phyloP scores from a whole-genome alignment of 1,139 yeast genomes.

The Diutina mesorugosa region DNA sequence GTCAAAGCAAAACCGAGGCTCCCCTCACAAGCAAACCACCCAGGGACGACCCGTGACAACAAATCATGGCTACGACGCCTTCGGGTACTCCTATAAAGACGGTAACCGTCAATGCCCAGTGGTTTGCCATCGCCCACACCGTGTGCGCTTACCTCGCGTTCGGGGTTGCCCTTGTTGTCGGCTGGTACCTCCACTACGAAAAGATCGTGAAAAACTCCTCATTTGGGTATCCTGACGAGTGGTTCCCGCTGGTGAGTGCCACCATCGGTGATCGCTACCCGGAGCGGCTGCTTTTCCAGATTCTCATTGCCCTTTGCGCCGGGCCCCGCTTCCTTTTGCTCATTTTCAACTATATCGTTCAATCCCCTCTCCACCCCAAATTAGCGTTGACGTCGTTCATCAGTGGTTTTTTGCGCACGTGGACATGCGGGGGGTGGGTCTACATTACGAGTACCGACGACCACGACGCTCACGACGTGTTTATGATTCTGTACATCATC shows the following conservation, averaged over 20 bases:
- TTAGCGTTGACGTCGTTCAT: constrained; percentile 25
- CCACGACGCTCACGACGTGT: constrained; percentile 90
- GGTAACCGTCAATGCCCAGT: constrained; percentile 39
- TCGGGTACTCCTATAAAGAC: not conserved
- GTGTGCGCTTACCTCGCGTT: constrained; percentile 63
- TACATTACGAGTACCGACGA: constrained; percentile 94
- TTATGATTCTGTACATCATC: constrained; percentile 82
- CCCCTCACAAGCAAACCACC: not conserved
- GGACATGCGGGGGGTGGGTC: constrained; percentile 98
- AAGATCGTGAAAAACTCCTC: constrained; percentile 81
- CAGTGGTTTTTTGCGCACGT: constrained; percentile 66
- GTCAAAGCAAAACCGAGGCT: not conserved
- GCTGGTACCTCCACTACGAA: constrained; percentile 61
- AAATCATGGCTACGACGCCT: not conserved
- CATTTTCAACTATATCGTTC: constrained; percentile 40
- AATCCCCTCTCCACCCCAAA: constrained; percentile 18
- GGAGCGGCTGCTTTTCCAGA: constrained; percentile 83
- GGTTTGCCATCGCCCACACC: constrained; percentile 61
- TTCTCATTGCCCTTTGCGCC: constrained; percentile 65
- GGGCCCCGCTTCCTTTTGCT: constrained; percentile 80
- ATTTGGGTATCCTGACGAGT: constrained; percentile 89
- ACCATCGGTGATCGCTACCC: constrained; percentile 96
- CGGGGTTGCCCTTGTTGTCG: constrained; percentile 58
- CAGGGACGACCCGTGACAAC: no score
- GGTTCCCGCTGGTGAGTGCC: constrained; percentile 97